phyloP scores from a whole-genome alignment of 2,329 filamentous ascomycete genomes.

The Chalaropsis ovoidea region DNA sequence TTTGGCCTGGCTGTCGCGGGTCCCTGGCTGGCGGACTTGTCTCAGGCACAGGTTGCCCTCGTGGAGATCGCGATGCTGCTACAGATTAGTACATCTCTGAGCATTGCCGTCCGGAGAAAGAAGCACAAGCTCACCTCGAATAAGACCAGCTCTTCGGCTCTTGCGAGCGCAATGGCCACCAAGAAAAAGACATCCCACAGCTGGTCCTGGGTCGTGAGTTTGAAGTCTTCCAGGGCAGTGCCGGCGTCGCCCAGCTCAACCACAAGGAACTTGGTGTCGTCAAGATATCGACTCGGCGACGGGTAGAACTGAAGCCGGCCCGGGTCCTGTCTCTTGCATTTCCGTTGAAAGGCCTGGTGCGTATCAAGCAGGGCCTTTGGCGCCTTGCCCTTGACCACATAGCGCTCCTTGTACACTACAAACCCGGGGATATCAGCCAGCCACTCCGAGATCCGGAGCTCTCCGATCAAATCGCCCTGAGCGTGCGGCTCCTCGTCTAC shows the following conservation, averaged over 20 bases:
- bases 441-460: conserved; percentile 54
- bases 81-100: conserved; percentile 25
- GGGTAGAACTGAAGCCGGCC: conserved; percentile 52
- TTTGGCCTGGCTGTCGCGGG: background rate
- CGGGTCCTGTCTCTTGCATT: conserved; percentile 45
- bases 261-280: conserved; percentile 49
- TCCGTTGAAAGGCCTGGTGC: conserved; percentile 48
- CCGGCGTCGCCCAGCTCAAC: conserved; percentile 56
- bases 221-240: conserved; percentile 48
- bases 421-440: conserved; percentile 55
- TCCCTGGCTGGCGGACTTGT: conserved; percentile 33
- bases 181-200: conserved; percentile 56
- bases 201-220: conserved; percentile 40
- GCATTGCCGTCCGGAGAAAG: background rate
- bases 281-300: conserved; percentile 49
- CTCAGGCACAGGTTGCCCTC: conserved; percentile 55
- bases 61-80: conserved; percentile 53
- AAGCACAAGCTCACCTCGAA: conserved; percentile 45
- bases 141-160: conserved; percentile 47
- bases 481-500: conserved; percentile 50
- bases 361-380: conserved; percentile 47
- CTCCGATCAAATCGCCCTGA: conserved; percentile 46
- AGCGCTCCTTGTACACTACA: conserved; percentile 55
- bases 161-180: conserved; percentile 49
- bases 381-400: conserved; percentile 48